These are phyloP conservation scores for Blastomyces percursus DNA, from an alignment of 2,329 filamentous ascomycete species.

Conservation along the genomic window DNA sequence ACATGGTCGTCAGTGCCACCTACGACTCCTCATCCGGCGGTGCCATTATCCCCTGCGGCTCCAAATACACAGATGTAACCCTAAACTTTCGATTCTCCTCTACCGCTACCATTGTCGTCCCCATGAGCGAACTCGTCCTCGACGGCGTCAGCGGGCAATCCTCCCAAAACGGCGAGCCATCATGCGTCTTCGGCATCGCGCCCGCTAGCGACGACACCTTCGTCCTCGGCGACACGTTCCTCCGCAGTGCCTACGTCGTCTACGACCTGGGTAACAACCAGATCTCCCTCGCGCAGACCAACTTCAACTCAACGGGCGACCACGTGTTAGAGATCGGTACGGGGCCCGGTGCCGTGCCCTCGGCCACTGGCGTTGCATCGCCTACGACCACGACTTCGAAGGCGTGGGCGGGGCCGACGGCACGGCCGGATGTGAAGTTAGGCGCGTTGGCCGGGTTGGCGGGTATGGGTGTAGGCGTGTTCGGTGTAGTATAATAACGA, in stretches of 20 bases:
- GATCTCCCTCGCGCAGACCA: slow-evolving; percentile 58
- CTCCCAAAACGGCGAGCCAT: slow-evolving; percentile 44
- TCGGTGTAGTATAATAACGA: slow-evolving; percentile 10
- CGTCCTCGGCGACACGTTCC: slow-evolving; percentile 63
- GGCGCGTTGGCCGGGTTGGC: slow-evolving; percentile 8
- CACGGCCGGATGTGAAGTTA: slow-evolving; percentile 9
- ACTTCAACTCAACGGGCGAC: slow-evolving; percentile 44
- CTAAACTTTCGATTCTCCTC: slow-evolving; percentile 40
- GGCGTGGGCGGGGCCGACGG: slow-evolving; percentile 5
- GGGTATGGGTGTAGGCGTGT: slow-evolving; percentile 13
- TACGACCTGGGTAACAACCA: slow-evolving; percentile 63
- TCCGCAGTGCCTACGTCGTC: slow-evolving; percentile 63
- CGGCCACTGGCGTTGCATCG: slow-evolving; percentile 30
- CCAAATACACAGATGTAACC: slow-evolving; percentile 39
- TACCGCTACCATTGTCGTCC: slow-evolving; percentile 38
- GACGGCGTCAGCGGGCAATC: slow-evolving; percentile 43
- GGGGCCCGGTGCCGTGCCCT: slow-evolving; percentile 38
- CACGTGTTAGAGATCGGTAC: slow-evolving; percentile 44
- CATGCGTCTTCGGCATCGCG: slow-evolving; percentile 58
- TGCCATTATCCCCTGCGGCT: slow-evolving; percentile 42
- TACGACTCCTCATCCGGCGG: slow-evolving; percentile 44
- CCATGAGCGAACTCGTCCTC: slow-evolving; percentile 50
- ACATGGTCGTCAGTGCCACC: slow-evolving; percentile 46
- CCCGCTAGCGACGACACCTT: slow-evolving; percentile 46
- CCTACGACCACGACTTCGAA: slow-evolving; percentile 2